Evolutionary conservation across 306 rosid genomes (phyloP).

Genomic region (Mimosa bimucronata): DNA sequence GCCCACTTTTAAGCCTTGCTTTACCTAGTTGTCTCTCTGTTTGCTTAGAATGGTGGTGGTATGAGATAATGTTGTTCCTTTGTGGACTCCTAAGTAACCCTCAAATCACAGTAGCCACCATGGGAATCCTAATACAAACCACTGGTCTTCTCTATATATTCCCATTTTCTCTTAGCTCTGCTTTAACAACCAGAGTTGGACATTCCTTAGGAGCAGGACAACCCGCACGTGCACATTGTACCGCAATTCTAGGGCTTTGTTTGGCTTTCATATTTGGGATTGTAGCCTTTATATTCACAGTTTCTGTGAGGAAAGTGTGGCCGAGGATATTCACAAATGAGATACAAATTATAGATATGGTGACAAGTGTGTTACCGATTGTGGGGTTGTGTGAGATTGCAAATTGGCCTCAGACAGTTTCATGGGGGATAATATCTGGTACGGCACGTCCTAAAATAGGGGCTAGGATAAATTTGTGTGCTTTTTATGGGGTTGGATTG

Average conservation of each 20-base stretch:
- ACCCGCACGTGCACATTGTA: conserved; percentile 55
- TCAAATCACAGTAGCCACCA: conserved; percentile 70
- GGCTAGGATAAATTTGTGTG: conserved; percentile 69
- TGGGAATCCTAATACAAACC: conserved; percentile 88
- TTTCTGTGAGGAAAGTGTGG: conserved; percentile 56
- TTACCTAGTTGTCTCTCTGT: conserved; percentile 74
- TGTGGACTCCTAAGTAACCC: conserved; percentile 72
- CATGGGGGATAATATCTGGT: conserved; percentile 72
- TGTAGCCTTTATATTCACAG: conserved; percentile 48
- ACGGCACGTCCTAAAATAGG: conserved; percentile 80
- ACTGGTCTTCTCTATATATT: conserved; percentile 67
- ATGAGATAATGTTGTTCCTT: conserved; percentile 77
- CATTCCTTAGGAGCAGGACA: conserved; percentile 75
- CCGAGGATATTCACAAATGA: conserved; percentile 69
- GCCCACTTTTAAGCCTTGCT: conserved; percentile 65
- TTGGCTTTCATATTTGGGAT: conserved; percentile 57
- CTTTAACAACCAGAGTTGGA: conserved; percentile 69
- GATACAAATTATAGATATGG: conserved; percentile 62
- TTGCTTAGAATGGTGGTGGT: conserved; percentile 95
- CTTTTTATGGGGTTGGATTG: conserved; percentile 74
- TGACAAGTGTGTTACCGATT: conserved; percentile 60
- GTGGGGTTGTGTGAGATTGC: conserved; percentile 79
- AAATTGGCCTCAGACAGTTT: conserved; percentile 79
- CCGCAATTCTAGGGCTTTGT: conserved; percentile 57
- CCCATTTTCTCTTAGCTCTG: conserved; percentile 67